Evolutionary conservation across 495 filamentous ascomycete species (phyloP), one percentile per base, ranked within the genome.

Genomic region (Jackrogersella multiformis): DNA sequence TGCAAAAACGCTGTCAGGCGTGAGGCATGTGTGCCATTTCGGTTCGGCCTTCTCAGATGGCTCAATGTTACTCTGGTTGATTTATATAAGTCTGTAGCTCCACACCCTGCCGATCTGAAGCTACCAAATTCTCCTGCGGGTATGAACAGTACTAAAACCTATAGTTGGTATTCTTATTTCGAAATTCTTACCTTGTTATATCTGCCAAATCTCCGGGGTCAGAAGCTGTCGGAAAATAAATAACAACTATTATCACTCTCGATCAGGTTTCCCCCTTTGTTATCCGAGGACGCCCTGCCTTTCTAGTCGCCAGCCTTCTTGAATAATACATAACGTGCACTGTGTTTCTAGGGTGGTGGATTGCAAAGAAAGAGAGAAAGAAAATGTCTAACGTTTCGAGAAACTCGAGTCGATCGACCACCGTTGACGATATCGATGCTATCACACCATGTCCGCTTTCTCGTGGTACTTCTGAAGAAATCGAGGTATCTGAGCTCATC

Each of bases 341-440:
- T 34, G 34, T n/a, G 12, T 6, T 23, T 9, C 18, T 2, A 26
- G 38, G 16, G 30, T n/a, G 28, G 45, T 28, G 39, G 32, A 58
- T 59, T 18, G 1, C 26, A n/a, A 30, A 9, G 7, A 30, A 7
- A 30, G 26, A 30, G 26, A 30, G 26, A 51, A 13, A 57, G 12
- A 34, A 62, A 13, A 64, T 64, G 69, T 49, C 69, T 1, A 52
- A 46, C 46, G 21, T 30, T 53, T 45, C 34, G 28, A 64, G 60
- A 48, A 64, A 54, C 30, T 42, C 35, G 20, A 56, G 49, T 15
- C 48, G 23, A 16, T 28, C 55, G 23, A 18, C 54, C 8, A 26
- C 24, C 13, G 36, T 69, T 18, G 73, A 75, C 34, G 73, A 75
- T 41, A 71, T 73, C 55, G 73, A 75, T 39, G 73, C 73, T 15